Conservation (phyloP, 2,329 filamentous ascomycete species). For the Fonsecaea monophora region DNA sequence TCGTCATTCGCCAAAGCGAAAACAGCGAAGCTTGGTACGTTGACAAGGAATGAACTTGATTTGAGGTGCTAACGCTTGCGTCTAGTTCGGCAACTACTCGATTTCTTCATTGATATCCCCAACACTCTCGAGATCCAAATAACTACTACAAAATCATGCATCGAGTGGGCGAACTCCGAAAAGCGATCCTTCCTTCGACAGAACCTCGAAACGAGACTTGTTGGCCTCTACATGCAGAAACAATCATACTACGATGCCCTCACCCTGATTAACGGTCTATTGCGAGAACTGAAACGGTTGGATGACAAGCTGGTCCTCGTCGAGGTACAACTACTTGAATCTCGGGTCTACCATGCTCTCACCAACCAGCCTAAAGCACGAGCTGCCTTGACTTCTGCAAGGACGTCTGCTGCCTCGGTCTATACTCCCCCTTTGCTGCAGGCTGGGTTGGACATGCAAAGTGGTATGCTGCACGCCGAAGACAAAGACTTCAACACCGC, state of each 20-base stretch:
- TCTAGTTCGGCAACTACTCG: conserved; percentile 90
- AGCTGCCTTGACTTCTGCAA: conserved; percentile 89
- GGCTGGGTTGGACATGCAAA: conserved; percentile 98
- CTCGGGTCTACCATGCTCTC: conserved; percentile 93
- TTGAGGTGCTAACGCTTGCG: conserved; percentile 25
- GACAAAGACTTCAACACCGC: conserved; percentile 99
- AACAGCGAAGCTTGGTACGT: conserved; percentile 90
- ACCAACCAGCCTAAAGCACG: conserved; percentile 96
- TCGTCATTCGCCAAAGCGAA: conserved; percentile 99
- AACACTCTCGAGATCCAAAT: conserved; percentile 95
- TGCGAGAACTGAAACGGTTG: conserved; percentile 95
- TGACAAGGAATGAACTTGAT: not conserved
- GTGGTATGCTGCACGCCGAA: conserved; percentile 97
- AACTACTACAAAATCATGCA: conserved; percentile 95
- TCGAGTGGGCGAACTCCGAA: conserved; percentile 81
- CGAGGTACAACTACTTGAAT: conserved; percentile 96
- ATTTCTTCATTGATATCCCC: conserved; percentile 92
- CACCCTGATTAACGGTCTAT: conserved; percentile 92
- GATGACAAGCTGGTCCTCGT: conserved; percentile 98
- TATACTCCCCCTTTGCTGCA: conserved; percentile 96
- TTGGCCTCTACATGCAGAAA: conserved; percentile 94
- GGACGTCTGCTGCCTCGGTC: conserved; percentile 93
- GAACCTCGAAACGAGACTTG: conserved; percentile 95
- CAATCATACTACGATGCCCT: conserved; percentile 97
- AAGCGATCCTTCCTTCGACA: conserved; percentile 95